Evolutionary conservation across 192 early-diverging fungal genomes (phyloP).

Genomic region (Glomus cerebriforme): DNA sequence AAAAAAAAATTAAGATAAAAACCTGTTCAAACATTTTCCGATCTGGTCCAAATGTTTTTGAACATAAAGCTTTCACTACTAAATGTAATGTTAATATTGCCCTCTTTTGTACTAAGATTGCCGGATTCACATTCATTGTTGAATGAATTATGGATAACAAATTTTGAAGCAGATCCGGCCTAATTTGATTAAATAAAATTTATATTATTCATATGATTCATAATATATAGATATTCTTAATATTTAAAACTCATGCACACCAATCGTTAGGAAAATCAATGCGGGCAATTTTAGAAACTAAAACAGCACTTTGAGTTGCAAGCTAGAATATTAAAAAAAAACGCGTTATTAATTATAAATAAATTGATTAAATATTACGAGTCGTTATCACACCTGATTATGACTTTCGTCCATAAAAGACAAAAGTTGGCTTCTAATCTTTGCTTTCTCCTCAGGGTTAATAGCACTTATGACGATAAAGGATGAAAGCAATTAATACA

Average conservation of each 20-base stretch:
- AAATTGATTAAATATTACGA: background rate
- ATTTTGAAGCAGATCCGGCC: constrained; percentile 62
- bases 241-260: constrained; percentile 48
- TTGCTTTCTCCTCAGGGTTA: constrained; percentile 66
- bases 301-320: constrained; percentile 73
- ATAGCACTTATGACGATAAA: constrained; percentile 53
- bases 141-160: constrained; percentile 61
- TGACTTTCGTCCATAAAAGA: constrained; percentile 69
- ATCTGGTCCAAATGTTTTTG: constrained; percentile 64
- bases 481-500: background rate
- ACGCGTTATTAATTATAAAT: background rate
- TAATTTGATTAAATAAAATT: constrained; percentile 26
- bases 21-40: constrained; percentile 61
- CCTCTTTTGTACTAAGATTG: constrained; percentile 65
- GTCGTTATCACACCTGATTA: constrained; percentile 51
- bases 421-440: constrained; percentile 66
- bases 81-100: constrained; percentile 73
- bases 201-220: background rate
- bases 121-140: constrained; percentile 39
- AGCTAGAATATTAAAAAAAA: constrained; percentile 46
- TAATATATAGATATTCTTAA: constrained; percentile 23
- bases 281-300: constrained; percentile 80
- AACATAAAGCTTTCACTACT: constrained; percentile 74
- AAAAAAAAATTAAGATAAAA: constrained; percentile 2
- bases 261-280: constrained; percentile 88